Percentiles rank a stretch among this genome's conserved stretches.
These are phyloP conservation scores for Fragilaria radians DNA, from an alignment of 108 stramenopile species.

Conservation along the genomic window DNA sequence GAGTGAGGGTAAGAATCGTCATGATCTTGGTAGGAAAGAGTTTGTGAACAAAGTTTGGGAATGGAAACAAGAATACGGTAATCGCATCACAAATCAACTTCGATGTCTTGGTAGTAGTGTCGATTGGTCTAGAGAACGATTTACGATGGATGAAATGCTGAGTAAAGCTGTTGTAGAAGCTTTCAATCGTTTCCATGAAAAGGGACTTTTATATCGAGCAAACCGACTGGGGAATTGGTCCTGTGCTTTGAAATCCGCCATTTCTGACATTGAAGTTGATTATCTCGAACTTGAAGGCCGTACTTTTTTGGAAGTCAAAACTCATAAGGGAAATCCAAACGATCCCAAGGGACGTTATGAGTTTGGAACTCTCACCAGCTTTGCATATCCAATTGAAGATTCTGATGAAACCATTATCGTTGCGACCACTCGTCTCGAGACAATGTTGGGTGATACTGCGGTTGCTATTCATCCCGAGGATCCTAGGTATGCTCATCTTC, in stretches of 20 bases:
- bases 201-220: constrained; percentile 93
- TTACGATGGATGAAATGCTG: constrained; percentile 98
- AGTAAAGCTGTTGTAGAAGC: constrained; percentile 90
- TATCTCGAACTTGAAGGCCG: constrained; percentile 89
- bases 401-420: constrained; percentile 91
- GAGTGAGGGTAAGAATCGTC: constrained; percentile 81
- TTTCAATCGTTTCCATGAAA: constrained; percentile 91
- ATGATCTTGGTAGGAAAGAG: constrained; percentile 95
- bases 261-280: constrained; percentile 99
- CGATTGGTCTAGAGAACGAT: constrained; percentile 96
- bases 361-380: constrained; percentile 94
- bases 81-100: constrained; percentile 86
- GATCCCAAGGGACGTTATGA: constrained; percentile 93
- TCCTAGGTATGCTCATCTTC: constrained; percentile 93
- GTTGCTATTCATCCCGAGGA: constrained; percentile 99
- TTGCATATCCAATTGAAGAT: constrained; percentile 94
- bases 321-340: constrained; percentile 88
- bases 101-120: constrained; percentile 85
- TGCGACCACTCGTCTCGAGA: constrained; percentile 99
- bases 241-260: constrained; percentile 95
- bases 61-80: constrained; percentile 96
- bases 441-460: constrained; percentile 99
- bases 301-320: constrained; percentile 91
- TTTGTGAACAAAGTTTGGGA: constrained; percentile 97
- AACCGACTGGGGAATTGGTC: constrained; percentile 97